These are phyloP conservation scores for Halophytophthora batemanensis DNA, from an alignment of 352 stramenopile species.

Conservation along the genomic window DNA sequence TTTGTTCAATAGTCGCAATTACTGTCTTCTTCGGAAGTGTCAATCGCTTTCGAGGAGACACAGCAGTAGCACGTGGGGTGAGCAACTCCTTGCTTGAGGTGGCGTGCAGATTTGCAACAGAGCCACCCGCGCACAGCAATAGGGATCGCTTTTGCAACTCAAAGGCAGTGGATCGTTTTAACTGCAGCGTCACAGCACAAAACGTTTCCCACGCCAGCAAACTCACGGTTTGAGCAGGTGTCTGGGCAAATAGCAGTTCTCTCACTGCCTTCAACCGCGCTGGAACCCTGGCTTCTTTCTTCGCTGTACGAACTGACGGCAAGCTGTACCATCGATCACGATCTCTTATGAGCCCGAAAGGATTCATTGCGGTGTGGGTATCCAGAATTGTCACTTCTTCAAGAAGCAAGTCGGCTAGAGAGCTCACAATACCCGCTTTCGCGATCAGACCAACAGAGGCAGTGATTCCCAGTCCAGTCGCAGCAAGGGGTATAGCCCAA, in stretches of 20 bases:
- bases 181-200: conserved; percentile 27
- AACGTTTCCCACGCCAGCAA: conserved; percentile 34
- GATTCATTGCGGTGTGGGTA: conserved; percentile 13
- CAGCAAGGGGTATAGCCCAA: conserved; percentile 30
- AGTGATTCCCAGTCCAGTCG: not conserved
- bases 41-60: conserved; percentile 48
- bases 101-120: conserved; percentile 5
- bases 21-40: conserved; percentile 41
- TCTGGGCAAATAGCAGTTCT: conserved; percentile 23
- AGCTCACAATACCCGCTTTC: conserved; percentile 27
- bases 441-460: conserved; percentile 17
- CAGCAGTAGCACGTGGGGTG: conserved; percentile 13
- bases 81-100: conserved; percentile 13
- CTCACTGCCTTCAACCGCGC: conserved; percentile 16
- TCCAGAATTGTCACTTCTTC: conserved; percentile 20
- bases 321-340: not conserved
- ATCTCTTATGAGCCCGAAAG: not conserved
- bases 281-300: conserved; percentile 5
- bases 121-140: conserved; percentile 11
- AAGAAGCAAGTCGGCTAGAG: conserved; percentile 23
- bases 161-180: conserved; percentile 24
- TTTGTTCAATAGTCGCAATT: conserved; percentile 35
- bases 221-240: conserved; percentile 18
- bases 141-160: conserved; percentile 5
- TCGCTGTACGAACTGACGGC: not conserved